Conservation (phyloP, 2,329 filamentous ascomycete genomes). For the Cercospora janseana region DNA sequence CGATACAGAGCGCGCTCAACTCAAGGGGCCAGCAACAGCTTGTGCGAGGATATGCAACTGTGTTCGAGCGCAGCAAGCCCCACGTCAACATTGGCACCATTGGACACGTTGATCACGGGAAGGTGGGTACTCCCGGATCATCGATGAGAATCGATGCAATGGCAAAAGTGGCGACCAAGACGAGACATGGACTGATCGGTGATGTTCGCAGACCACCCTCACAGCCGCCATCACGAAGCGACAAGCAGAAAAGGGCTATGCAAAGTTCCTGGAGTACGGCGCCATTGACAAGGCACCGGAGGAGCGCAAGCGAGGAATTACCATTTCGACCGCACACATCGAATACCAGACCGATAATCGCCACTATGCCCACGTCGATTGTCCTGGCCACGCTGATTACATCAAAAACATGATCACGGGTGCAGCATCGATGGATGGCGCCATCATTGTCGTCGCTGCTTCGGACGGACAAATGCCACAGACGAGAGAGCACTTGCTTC, state of each 20-base stretch:
- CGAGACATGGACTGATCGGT: conserved; percentile 13
- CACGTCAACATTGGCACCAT: conserved; percentile 99
- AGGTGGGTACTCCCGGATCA: conserved; percentile 58
- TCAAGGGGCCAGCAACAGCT: conserved; percentile 62
- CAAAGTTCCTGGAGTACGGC: conserved; percentile 94
- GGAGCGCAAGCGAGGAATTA: conserved; percentile 99
- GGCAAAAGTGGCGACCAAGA: not conserved
- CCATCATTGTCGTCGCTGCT: conserved; percentile 96
- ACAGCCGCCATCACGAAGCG: conserved; percentile 98
- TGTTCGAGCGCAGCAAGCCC: conserved; percentile 86
- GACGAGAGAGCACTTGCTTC: conserved; percentile 95
- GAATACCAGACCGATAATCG: conserved; percentile 92
- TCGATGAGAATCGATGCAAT: not conserved
- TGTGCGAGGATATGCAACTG: conserved; percentile 58
- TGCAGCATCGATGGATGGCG: conserved; percentile 98
- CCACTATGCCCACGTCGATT: conserved; percentile 99
- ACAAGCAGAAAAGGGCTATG: conserved; percentile 89
- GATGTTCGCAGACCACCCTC: conserved; percentile 73
- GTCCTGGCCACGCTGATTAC: conserved; percentile 99
- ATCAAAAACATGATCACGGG: conserved; percentile 99
- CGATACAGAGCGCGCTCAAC: conserved; percentile 69
- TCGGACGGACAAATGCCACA: conserved; percentile 99
- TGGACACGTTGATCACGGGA: conserved; percentile 99
- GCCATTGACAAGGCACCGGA: conserved; percentile 98
- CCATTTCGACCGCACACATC: conserved; percentile 96